Conservation (phyloP, 2,329 filamentous ascomycete genomes). For the Albifimbria verrucaria region DNA sequence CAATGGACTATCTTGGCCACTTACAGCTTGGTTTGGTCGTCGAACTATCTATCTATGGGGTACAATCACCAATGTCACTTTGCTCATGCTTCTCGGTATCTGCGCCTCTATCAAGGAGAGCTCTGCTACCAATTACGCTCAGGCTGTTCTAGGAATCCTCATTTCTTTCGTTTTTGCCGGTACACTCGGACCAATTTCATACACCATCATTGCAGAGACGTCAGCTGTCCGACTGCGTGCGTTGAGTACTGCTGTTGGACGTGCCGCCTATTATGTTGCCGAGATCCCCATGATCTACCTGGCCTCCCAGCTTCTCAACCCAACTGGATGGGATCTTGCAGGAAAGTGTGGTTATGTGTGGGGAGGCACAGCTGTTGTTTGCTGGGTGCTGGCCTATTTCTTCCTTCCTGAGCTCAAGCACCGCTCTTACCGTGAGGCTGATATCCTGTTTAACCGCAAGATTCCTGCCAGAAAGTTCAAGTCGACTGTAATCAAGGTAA, state of each 20-base stretch:
- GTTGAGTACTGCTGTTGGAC: slow-evolving; percentile 33
- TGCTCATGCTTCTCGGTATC: slow-evolving; percentile 33
- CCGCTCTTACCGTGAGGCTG: slow-evolving; percentile 41
- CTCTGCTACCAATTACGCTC: slow-evolving; percentile 30
- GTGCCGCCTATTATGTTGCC: slow-evolving; percentile 37
- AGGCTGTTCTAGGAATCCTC: slow-evolving; percentile 32
- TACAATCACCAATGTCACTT: slow-evolving; percentile 26
- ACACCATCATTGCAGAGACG: slow-evolving; percentile 34
- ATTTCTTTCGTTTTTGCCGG: slow-evolving; percentile 37
- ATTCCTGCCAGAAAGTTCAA: slow-evolving; percentile 40
- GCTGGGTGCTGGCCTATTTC: slow-evolving; percentile 38
- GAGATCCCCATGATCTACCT: slow-evolving; percentile 39
- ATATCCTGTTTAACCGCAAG: slow-evolving; percentile 41
- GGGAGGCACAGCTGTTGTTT: slow-evolving; percentile 38
- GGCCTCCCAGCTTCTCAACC: slow-evolving; percentile 35
- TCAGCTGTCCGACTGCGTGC: slow-evolving; percentile 33
- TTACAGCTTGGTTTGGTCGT: slow-evolving; percentile 34
- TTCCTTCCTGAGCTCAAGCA: slow-evolving; percentile 41
- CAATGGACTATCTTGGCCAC: slow-evolving; percentile 29
- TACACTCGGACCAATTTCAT: slow-evolving; percentile 30
- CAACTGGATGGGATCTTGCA: slow-evolving; percentile 34
- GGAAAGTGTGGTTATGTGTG: slow-evolving; percentile 47
- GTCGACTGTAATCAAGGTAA: slow-evolving; percentile 37
- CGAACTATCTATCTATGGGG: slow-evolving; percentile 37
- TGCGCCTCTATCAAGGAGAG: slow-evolving; percentile 29